A percentile compares a stretch with the other conserved stretches of the same genome.
phyloP scores from a whole-genome alignment of 129 eudicot genomes.

The Tagetes erecta region DNA sequence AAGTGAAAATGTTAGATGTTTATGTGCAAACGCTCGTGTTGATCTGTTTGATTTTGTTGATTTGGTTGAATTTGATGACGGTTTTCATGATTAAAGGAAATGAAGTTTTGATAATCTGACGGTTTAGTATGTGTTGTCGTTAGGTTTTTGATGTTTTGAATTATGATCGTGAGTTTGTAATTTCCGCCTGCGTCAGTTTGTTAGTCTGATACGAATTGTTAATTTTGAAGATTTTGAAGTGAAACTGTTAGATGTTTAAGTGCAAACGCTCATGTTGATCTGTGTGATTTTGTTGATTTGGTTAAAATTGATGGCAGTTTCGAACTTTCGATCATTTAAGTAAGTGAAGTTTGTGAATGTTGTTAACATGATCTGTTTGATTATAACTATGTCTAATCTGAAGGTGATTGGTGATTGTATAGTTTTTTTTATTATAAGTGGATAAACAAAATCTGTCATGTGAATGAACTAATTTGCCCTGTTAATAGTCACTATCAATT shows the following conservation, averaged over 20 bases:
- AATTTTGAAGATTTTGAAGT: neutral
- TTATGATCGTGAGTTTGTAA: constrained; percentile 11
- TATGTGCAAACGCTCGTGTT: constrained; percentile 1
- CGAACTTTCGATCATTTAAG: neutral
- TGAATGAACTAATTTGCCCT: neutral
- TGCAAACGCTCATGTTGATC: neutral
- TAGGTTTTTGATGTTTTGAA: constrained; percentile 1
- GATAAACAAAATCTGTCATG: neutral
- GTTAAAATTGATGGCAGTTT: neutral
- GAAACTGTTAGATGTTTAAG: neutral
- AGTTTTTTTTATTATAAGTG: neutral
- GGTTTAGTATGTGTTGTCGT: neutral
- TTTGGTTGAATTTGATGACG: neutral
- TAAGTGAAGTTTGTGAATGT: neutral
- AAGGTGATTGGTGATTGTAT: neutral
- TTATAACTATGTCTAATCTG: neutral
- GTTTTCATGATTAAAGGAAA: neutral
- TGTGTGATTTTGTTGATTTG: constrained; percentile 5
- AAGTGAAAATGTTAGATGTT: neutral
- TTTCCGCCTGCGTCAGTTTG: constrained; percentile 2
- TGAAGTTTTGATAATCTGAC: neutral
- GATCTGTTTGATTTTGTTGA: constrained; percentile 2
- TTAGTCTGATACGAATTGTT: neutral
- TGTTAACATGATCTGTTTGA: neutral
- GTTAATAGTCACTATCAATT: constrained; percentile 8